Percentiles rank a stretch among this genome's conserved stretches.
Conservation (phyloP, 2,329 filamentous ascomycete genomes). For the Massarina eburnea region DNA sequence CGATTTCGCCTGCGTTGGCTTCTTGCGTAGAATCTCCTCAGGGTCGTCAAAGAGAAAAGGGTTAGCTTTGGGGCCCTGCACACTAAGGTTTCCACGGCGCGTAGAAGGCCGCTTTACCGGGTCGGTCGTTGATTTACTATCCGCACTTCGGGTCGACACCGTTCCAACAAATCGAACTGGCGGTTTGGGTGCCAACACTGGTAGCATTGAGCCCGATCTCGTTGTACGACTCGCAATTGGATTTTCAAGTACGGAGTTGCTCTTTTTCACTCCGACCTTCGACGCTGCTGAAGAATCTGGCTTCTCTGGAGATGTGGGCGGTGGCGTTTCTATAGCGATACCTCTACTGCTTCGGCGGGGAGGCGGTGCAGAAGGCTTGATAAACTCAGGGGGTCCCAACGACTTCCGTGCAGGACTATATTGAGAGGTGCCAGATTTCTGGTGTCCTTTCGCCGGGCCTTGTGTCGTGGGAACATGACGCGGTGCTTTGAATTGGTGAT, state of each 20-base stretch:
- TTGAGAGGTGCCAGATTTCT: neutral
- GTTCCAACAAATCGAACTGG: neutral
- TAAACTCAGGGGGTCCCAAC: neutral
- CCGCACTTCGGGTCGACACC: neutral
- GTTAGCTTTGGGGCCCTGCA: slow-evolving; percentile 22
- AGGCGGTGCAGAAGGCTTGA: neutral
- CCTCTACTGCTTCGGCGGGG: neutral
- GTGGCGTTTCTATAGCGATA: slow-evolving; percentile 1
- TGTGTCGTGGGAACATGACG: slow-evolving; percentile 8
- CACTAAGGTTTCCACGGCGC: too few species aligned
- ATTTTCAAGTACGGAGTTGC: slow-evolving; percentile 6
- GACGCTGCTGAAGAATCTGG: neutral
- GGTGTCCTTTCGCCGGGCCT: neutral
- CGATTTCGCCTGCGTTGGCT: neutral
- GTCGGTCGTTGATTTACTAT: neutral
- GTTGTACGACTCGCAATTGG: neutral
- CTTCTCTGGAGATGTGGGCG: slow-evolving; percentile 1
- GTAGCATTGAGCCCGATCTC: neutral
- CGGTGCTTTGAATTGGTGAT: slow-evolving; percentile 18
- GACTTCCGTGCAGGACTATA: neutral
- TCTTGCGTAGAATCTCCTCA: slow-evolving; percentile 22
- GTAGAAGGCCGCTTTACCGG: neutral
- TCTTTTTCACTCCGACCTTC: slow-evolving; percentile 3
- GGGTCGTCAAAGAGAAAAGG: slow-evolving; percentile 21
- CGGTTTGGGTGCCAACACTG: neutral